These are phyloP conservation scores for Cutaneotrichosporon cavernicola DNA, from an alignment of 1,284 basidiomycete genomes.

Conservation along the genomic window DNA sequence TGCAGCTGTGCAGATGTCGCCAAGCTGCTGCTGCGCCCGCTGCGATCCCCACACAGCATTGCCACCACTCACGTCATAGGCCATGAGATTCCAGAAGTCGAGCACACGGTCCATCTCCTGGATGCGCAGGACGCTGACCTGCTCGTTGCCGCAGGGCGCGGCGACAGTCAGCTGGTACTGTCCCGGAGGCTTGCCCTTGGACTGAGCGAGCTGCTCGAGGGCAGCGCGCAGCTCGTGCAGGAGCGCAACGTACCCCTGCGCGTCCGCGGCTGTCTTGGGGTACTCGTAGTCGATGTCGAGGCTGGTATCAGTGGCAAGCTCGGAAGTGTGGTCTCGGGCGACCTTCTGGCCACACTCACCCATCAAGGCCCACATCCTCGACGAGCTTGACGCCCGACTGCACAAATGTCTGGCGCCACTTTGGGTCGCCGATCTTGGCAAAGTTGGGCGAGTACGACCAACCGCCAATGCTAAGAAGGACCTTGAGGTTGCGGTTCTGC, in stretches of 20 bases:
- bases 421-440: conserved; percentile 59
- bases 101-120: conserved; percentile 69
- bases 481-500: conserved; percentile 70
- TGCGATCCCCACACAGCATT: not conserved
- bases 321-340: too few relatives aligned
- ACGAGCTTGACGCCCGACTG: conserved; percentile 67
- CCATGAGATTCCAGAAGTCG: conserved; percentile 88
- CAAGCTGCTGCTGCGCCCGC: too few relatives aligned
- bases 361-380: conserved; percentile 85
- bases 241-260: conserved; percentile 55
- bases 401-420: conserved; percentile 68
- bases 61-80: conserved; percentile 23
- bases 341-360: conserved; percentile 58
- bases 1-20: not conserved
- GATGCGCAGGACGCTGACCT: conserved; percentile 67
- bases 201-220: conserved; percentile 50
- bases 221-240: conserved; percentile 54
- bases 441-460: conserved; percentile 79
- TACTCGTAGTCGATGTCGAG: conserved; percentile 57
- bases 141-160: conserved; percentile 73
- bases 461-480: conserved; percentile 74
- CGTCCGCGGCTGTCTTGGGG: conserved; percentile 54
- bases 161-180: conserved; percentile 62
- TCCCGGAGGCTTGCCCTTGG: conserved; percentile 37
- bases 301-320: not conserved